Conservation (phyloP, 495 filamentous ascomycete species). For the Cercophora scortea region DNA sequence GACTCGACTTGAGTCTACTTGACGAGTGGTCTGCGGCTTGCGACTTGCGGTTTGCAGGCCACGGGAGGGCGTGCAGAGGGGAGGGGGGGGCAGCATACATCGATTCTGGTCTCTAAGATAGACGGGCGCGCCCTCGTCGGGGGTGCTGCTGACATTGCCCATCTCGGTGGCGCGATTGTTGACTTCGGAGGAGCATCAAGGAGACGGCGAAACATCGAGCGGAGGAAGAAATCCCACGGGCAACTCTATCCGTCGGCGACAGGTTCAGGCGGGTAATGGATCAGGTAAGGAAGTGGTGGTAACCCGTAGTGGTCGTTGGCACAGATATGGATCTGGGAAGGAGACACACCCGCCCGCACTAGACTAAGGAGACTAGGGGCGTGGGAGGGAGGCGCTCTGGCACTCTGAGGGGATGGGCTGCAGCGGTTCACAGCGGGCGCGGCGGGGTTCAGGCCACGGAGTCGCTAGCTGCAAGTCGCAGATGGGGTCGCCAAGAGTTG, state of each 20-base stretch:
- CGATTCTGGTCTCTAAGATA: conserved; percentile 86
- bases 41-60: neutral
- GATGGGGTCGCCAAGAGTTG: neutral
- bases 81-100: conserved; percentile 46
- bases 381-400: too few relatives aligned
- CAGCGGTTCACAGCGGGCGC: conserved; percentile 1
- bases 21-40: neutral
- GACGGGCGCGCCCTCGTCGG: conserved; percentile 75
- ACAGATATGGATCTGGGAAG: too few relatives aligned
- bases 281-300: neutral
- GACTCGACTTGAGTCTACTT: neutral
- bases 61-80: conserved; percentile 1
- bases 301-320: neutral
- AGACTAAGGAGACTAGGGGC: too few relatives aligned
- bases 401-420: neutral
- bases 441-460: conserved; percentile 1
- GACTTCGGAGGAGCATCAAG: conserved; percentile 9
- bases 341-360: too few relatives aligned
- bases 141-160: conserved; percentile 88
- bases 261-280: neutral
- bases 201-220: neutral
- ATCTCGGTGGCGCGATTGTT: conserved; percentile 44
- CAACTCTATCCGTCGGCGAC: neutral
- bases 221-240: neutral
- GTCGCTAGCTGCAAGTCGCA: neutral